Conservation (phyloP, 805 yeast genomes). For the Candida anglica region DNA sequence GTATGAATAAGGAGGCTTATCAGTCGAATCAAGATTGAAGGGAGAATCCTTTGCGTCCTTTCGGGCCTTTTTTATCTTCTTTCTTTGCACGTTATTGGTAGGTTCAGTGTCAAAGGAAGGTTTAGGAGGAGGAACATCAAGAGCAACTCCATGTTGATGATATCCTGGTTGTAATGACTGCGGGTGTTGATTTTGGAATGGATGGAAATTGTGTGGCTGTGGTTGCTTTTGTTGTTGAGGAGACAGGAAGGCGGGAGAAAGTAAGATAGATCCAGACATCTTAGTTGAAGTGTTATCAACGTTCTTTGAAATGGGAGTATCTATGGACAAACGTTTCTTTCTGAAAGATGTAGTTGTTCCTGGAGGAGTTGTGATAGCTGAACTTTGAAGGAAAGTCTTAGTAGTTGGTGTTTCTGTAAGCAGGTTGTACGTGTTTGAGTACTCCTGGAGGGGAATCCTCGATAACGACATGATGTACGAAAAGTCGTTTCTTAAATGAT, state of each 20-base stretch:
- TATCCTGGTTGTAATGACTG: constrained; percentile 2
- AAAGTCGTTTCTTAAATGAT: not conserved
- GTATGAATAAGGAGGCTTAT: constrained; percentile 90
- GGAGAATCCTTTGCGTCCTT: constrained; percentile 27
- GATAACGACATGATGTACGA: constrained; percentile 7
- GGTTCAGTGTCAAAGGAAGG: constrained; percentile 7
- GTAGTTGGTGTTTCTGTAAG: constrained; percentile 23
- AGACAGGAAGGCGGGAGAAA: constrained; percentile 45
- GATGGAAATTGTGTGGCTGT: constrained; percentile 4
- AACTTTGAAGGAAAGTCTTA: constrained; percentile 9
- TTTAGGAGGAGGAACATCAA: constrained; percentile 9
- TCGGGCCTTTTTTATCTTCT: constrained; percentile 23
- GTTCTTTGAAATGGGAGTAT: constrained; percentile 14
- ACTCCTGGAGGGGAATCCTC: constrained; percentile 10
- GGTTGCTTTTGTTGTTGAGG: constrained; percentile 31
- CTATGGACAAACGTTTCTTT: constrained; percentile 12
- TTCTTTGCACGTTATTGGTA: constrained; percentile 23
- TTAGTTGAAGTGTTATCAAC: constrained; percentile 1
- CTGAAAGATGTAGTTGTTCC: constrained; percentile 14
- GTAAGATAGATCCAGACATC: constrained; percentile 9
- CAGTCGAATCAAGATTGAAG: constrained; percentile 48
- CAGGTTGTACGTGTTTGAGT: constrained; percentile 7
- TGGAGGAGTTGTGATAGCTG: constrained; percentile 37
- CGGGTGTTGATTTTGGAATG: constrained; percentile 2
- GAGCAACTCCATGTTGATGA: constrained; percentile 2